phyloP scores from a whole-genome alignment of 495 filamentous ascomycete genomes.

The Talaromyces ruber region DNA sequence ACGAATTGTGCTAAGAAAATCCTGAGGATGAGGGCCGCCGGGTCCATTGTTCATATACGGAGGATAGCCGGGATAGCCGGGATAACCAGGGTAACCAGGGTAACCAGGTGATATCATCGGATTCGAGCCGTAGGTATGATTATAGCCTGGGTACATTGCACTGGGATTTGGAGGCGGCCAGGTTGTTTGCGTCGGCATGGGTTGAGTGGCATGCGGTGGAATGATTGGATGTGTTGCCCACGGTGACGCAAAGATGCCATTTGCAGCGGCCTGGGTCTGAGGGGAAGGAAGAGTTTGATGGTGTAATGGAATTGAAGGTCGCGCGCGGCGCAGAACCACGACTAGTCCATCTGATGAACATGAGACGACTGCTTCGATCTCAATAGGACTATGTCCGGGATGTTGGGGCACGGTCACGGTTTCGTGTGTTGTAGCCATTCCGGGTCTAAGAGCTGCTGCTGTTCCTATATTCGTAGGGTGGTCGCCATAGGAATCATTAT shows the following conservation, averaged over 20 bases:
- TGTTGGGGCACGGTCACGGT: not conserved
- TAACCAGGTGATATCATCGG: not conserved
- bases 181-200: constrained; percentile 15
- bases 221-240: constrained; percentile 60
- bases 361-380: constrained; percentile 81
- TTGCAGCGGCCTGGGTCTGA: constrained; percentile 30
- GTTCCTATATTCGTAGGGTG: not conserved
- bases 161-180: constrained; percentile 11
- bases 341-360: constrained; percentile 87
- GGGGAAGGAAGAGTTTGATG: constrained; percentile 25
- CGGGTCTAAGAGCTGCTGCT: not conserved
- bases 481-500: not conserved
- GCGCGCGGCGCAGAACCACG: constrained; percentile 69
- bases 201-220: constrained; percentile 12
- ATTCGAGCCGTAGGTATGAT: constrained; percentile 3
- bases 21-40: constrained; percentile 42
- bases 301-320: constrained; percentile 53
- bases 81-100: too few relatives aligned
- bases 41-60: constrained; percentile 2
- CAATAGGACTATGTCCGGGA: constrained; percentile 28
- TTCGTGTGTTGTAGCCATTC: not conserved
- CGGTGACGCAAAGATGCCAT: constrained; percentile 69
- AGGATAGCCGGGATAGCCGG: not conserved
- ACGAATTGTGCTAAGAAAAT: constrained; percentile 72
- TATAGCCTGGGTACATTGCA: not conserved